Base-by-base conservation (phyloP, 371 early-diverging fungal species). In the Haplosporangium sp. region DNA sequence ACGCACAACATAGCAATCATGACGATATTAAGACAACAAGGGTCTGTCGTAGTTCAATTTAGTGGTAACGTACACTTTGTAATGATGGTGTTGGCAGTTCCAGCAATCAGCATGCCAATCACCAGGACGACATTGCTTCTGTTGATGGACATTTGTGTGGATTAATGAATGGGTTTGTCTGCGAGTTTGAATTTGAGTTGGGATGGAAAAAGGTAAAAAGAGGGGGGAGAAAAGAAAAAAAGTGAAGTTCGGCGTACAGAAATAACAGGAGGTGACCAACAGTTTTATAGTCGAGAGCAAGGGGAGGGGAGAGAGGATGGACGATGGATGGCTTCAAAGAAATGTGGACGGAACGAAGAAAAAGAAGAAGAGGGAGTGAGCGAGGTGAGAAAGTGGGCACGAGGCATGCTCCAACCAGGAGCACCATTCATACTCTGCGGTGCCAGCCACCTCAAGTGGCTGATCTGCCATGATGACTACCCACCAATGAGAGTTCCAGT, bases 51-150 rank as follows among this genome's bases (percentile, higher is more conserved):
- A 29, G 29, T 29, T 29, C 29, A 29, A 29, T 29, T 1, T 29
- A n/a, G 12, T 20, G 10, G 41, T 6, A 14, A 64, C 77, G 16
- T 77, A 61, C 89, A 89, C 80, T 95, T 95, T 64, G 90, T 91
- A 52, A 95, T 83, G 67, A 95, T 85, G 43, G 95, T 95, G 83
- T 94, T 94, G 81, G 89, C 87, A 10, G 94, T 92, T 83, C 95
- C 95, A 48, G 94, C 91, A 37, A 89, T 62, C 46, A 95, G 85
- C 95, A 95, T 95, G 55, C 94, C 95, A 11, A 83, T 82, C 36
- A 92, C 90, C 48, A 95, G 73, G 55, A 88, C 62, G 48, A 82
- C 59, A 61, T 77, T 77, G 65, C 54, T 38, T 61, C 62, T 59
- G 62, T 71, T 77, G 62, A 77, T 77, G 51, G 77, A 77, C 77